A percentile compares a stretch with the other conserved stretches of the same genome.
Evolutionary conservation across 768 basidiomycete genomes (phyloP).

Genomic region (Russula virescens): DNA sequence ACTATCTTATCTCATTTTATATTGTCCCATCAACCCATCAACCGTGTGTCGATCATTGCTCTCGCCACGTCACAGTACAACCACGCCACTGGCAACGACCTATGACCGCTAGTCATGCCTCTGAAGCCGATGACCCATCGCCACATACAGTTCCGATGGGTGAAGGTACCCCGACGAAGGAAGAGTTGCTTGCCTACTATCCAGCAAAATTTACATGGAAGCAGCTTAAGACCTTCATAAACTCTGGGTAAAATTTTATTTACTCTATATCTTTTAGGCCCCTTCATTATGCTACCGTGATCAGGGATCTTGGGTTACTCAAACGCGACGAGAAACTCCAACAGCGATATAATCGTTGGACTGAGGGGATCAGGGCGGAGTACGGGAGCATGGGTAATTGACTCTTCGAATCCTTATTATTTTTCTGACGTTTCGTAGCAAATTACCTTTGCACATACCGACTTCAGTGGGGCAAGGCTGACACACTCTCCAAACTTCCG

Average conservation of each 20-base stretch:
- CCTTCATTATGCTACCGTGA: not conserved
- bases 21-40: not conserved
- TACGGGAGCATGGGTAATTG: slow-evolving; percentile 63
- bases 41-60: not conserved
- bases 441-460: slow-evolving; percentile 65
- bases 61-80: not conserved
- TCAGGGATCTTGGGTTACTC: slow-evolving; percentile 72
- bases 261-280: not conserved
- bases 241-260: slow-evolving; percentile 56
- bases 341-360: slow-evolving; percentile 58
- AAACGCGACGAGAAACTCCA: slow-evolving; percentile 71
- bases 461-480: slow-evolving; percentile 70
- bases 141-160: slow-evolving; percentile 36
- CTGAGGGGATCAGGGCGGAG: slow-evolving; percentile 44
- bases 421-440: slow-evolving; percentile 37
- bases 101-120: slow-evolving; percentile 1
- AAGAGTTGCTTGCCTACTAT: slow-evolving; percentile 62
- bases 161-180: slow-evolving; percentile 60
- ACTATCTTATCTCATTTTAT: not conserved
- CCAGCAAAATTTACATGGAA: slow-evolving; percentile 72
- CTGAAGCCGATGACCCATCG: not conserved
- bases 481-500: slow-evolving; percentile 54
- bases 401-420: not conserved
- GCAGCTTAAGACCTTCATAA: slow-evolving; percentile 71
- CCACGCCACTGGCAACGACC: not conserved